Evolutionary conservation across 345 rosid species (phyloP).

Genomic region (Euphorbia lathyris): DNA sequence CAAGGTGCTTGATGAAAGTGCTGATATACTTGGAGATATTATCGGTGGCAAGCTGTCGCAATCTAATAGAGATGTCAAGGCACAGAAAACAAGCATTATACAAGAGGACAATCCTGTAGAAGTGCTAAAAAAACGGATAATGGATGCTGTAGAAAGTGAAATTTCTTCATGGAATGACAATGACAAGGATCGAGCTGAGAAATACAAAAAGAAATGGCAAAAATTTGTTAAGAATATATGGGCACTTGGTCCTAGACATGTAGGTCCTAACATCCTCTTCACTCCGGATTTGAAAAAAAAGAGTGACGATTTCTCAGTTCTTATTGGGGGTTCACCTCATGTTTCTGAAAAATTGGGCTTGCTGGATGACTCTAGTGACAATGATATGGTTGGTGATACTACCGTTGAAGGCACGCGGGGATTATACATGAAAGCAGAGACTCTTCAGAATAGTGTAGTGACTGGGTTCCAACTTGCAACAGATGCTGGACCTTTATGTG

Average conservation of each 20-base stretch:
- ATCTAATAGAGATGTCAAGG: constrained; percentile 42
- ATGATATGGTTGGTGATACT: constrained; percentile 22
- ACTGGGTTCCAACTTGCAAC: constrained; percentile 89
- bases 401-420: constrained; percentile 36
- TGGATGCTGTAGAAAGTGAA: constrained; percentile 55
- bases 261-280: constrained; percentile 89
- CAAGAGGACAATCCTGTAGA: constrained; percentile 57
- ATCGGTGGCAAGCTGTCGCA: constrained; percentile 61
- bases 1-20: constrained; percentile 77
- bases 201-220: constrained; percentile 63
- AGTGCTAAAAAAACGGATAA: constrained; percentile 42
- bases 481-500: constrained; percentile 83
- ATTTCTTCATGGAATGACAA: constrained; percentile 40
- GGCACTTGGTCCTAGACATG: constrained; percentile 93
- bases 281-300: constrained; percentile 52
- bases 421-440: constrained; percentile 46
- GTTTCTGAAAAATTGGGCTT: constrained; percentile 76
- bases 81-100: constrained; percentile 30
- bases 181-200: constrained; percentile 58
- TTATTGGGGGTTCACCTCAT: constrained; percentile 58
- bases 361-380: constrained; percentile 33
- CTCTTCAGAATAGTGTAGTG: constrained; percentile 68
- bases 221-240: constrained; percentile 69
- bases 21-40: constrained; percentile 64
- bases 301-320: constrained; percentile 37